These are phyloP conservation scores for Castanospermum australe DNA, from an alignment of 306 rosid species.

Conservation along the genomic window DNA sequence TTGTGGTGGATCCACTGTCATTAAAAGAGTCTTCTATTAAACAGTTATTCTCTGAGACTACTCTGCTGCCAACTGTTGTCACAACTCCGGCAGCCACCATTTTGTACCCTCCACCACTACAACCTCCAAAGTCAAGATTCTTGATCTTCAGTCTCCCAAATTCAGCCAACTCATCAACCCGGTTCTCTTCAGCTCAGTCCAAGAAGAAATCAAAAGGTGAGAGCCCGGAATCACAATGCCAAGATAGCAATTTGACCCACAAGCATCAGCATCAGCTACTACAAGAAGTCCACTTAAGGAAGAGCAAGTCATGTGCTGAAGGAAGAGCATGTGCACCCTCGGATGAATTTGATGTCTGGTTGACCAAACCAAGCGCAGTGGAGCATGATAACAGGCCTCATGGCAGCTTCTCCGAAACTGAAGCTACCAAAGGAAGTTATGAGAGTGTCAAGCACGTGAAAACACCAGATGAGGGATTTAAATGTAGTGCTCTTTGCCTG, in stretches of 20 bases:
- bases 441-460: slow-evolving; percentile 29
- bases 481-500: slow-evolving; percentile 75
- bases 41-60: slow-evolving; percentile 5
- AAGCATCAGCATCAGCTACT: slow-evolving; percentile 30
- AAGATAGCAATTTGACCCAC: slow-evolving; percentile 17
- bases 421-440: slow-evolving; percentile 32
- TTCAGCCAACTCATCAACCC: slow-evolving; percentile 64
- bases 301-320: slow-evolving; percentile 71
- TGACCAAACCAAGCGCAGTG: slow-evolving; percentile 32
- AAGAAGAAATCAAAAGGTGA: slow-evolving; percentile 45
- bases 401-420: slow-evolving; percentile 35
- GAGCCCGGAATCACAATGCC: slow-evolving; percentile 34
- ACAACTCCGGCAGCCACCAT: slow-evolving; percentile 27
- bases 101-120: slow-evolving; percentile 53
- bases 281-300: slow-evolving; percentile 37
- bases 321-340: slow-evolving; percentile 41
- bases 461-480: slow-evolving; percentile 43
- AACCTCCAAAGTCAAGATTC: slow-evolving; percentile 62
- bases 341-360: slow-evolving; percentile 64
- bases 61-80: slow-evolving; percentile 29
- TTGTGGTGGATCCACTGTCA: slow-evolving; percentile 77
- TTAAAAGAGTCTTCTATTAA: slow-evolving; percentile 34
- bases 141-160: slow-evolving; percentile 76
- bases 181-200: slow-evolving; percentile 24
- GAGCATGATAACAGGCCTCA: slow-evolving; percentile 32